phyloP scores from a whole-genome alignment of 2,329 filamentous ascomycete genomes.

The Raffaelea arxii region DNA sequence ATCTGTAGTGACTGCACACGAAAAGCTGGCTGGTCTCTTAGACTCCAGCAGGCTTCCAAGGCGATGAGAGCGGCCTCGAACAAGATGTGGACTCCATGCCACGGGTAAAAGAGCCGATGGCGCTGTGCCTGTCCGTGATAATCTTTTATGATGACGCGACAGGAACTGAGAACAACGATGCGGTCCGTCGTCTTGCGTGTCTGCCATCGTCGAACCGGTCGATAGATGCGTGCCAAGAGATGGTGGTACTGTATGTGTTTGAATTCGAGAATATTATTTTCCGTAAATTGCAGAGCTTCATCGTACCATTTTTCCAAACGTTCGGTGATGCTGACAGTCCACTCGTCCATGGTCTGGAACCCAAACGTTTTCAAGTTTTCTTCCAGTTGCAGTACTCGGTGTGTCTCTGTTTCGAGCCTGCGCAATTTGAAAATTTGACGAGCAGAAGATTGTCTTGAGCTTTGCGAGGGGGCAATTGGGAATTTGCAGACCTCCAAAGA shows the following conservation, averaged over 20 bases:
- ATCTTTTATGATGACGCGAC: neutral
- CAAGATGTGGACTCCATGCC: slow-evolving; percentile 5
- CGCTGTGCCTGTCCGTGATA: slow-evolving; percentile 1
- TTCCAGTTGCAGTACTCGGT: slow-evolving; percentile 3
- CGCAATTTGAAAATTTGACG: slow-evolving; percentile 3
- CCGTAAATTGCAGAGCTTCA: neutral
- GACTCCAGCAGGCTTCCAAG: slow-evolving; percentile 3
- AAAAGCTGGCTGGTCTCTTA: neutral
- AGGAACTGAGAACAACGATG: neutral
- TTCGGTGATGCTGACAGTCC: neutral
- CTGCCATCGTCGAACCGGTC: neutral
- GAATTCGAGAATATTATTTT: slow-evolving; percentile 4
- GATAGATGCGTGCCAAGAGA: slow-evolving; percentile 1
- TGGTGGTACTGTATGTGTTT: slow-evolving; percentile 3
- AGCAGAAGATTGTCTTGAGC: neutral
- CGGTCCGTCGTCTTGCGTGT: neutral
- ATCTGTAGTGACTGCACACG: neutral
- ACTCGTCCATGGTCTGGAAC: neutral
- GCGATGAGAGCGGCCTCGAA: slow-evolving; percentile 3
- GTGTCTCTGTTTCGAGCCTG: slow-evolving; percentile 1
- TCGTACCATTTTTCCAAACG: neutral
- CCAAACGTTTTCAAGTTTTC: neutral
- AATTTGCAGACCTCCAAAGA: neutral
- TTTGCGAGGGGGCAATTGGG: neutral
- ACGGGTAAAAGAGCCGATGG: slow-evolving; percentile 3